Conservation (phyloP, 1,139 yeast genomes). For the Candida tropicalis region DNA sequence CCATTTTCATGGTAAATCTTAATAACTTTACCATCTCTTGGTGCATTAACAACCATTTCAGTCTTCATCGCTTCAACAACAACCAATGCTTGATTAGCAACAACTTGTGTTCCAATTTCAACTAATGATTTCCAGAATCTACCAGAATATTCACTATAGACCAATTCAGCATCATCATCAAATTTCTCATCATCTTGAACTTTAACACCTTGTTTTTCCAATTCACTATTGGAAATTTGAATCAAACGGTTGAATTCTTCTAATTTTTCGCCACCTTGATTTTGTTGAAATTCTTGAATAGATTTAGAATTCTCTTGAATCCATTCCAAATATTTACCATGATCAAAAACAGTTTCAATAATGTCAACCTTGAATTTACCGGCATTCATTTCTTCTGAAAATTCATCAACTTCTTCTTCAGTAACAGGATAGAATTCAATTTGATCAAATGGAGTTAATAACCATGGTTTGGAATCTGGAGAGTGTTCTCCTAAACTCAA, state of each 20-base stretch:
- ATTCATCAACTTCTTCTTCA: slow-evolving; percentile 76
- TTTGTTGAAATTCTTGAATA: slow-evolving; percentile 66
- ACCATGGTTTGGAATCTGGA: slow-evolving; percentile 73
- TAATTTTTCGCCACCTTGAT: slow-evolving; percentile 77
- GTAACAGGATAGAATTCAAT: slow-evolving; percentile 90
- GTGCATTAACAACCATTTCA: slow-evolving; percentile 84
- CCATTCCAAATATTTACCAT: slow-evolving; percentile 78
- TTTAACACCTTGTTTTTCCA: slow-evolving; percentile 52
- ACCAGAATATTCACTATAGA: slow-evolving; percentile 93
- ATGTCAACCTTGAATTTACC: slow-evolving; percentile 80
- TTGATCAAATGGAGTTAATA: slow-evolving; percentile 88
- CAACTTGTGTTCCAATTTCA: slow-evolving; percentile 75
- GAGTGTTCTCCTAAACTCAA: slow-evolving; percentile 73
- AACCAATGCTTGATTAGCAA: slow-evolving; percentile 75
- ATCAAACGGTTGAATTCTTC: slow-evolving; percentile 84
- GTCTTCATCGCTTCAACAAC: slow-evolving; percentile 99
- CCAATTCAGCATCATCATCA: slow-evolving; percentile 76
- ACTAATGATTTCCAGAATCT: slow-evolving; percentile 95
- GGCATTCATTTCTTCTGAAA: slow-evolving; percentile 73
- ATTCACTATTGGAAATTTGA: slow-evolving; percentile 79
- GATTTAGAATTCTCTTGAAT: slow-evolving; percentile 69
- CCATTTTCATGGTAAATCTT: slow-evolving; percentile 83
- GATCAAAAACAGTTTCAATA: slow-evolving; percentile 80
- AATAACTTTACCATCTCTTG: slow-evolving; percentile 73
- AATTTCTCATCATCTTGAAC: slow-evolving; percentile 49